These are phyloP conservation scores for Diaporthe aspalathi DNA, from an alignment of 2,329 filamentous ascomycete genomes.

Conservation along the genomic window DNA sequence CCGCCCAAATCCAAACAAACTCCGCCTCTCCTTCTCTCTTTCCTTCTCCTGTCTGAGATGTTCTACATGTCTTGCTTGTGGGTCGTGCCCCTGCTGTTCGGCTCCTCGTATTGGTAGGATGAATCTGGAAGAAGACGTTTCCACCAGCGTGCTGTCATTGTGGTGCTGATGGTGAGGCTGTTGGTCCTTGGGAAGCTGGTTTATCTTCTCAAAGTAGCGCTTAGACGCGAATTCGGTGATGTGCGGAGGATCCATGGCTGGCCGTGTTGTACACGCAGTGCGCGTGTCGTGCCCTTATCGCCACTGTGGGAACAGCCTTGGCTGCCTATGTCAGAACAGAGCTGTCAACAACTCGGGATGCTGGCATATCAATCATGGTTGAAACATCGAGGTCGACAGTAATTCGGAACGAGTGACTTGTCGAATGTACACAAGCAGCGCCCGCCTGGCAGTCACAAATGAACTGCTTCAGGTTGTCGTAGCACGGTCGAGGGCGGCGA, in stretches of 20 bases:
- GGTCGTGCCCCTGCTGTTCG: conserved; percentile 40
- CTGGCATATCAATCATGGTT: conserved; percentile 50
- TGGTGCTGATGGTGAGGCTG: conserved; percentile 53
- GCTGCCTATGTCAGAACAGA: conserved; percentile 35
- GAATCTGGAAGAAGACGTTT: conserved; percentile 47
- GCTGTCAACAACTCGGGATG: conserved; percentile 42
- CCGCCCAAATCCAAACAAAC: conserved; percentile 38
- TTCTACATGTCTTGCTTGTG: conserved; percentile 41
- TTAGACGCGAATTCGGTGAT: conserved; percentile 75
- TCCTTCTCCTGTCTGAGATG: conserved; percentile 44
- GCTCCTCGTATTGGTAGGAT: conserved; percentile 46
- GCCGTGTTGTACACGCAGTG: conserved; percentile 21
- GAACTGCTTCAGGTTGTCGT: conserved; percentile 1
- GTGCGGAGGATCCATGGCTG: conserved; percentile 70
- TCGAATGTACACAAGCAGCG: conserved; percentile 1
- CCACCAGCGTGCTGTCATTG: conserved; percentile 41
- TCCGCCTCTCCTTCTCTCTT: conserved; percentile 35
- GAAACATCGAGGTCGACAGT: conserved; percentile 44
- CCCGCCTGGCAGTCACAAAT: not conserved
- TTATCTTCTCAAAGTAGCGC: conserved; percentile 72
- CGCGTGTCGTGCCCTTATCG: conserved; percentile 38
- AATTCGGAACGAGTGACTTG: conserved; percentile 16
- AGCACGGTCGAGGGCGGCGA: not conserved
- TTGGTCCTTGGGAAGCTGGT: conserved; percentile 63
- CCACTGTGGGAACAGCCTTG: conserved; percentile 31